phyloP scores from a whole-genome alignment of 2,329 filamentous ascomycete genomes.

The Xylaria hypoxylon region DNA sequence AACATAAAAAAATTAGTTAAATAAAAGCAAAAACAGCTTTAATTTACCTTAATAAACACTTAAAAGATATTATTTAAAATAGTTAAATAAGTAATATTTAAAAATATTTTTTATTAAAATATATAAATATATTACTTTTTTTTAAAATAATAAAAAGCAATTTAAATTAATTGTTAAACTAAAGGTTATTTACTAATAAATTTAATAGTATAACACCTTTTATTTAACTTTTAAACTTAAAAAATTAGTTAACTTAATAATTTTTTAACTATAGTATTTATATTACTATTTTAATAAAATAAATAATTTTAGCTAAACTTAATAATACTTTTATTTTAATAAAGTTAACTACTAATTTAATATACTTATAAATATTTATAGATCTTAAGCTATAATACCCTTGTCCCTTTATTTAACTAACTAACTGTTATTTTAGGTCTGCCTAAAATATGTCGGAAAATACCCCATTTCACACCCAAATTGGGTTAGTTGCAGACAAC shows the following conservation, averaged over 20 bases:
- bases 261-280: conserved; percentile 1
- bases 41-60: no score
- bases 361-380: background rate
- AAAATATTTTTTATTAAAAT: background rate
- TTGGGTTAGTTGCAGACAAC: no score
- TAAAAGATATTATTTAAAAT: background rate
- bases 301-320: background rate
- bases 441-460: no score
- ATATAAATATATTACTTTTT: background rate
- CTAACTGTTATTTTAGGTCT: no score
- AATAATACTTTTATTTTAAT: background rate
- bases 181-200: no score
- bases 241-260: background rate
- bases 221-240: background rate
- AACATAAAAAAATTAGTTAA: no score
- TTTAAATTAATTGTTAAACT: no score
- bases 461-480: no score
- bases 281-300: background rate
- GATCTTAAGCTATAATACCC: no score
- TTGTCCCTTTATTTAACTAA: no score
- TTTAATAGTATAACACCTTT: no score
- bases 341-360: background rate
- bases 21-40: no score
- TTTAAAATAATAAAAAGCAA: background rate
- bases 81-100: conserved; percentile 5